Percentiles rank a stretch among this genome's conserved stretches.
Conservation (phyloP, 2,329 filamentous ascomycete genomes). For the Penicillium sp. region DNA sequence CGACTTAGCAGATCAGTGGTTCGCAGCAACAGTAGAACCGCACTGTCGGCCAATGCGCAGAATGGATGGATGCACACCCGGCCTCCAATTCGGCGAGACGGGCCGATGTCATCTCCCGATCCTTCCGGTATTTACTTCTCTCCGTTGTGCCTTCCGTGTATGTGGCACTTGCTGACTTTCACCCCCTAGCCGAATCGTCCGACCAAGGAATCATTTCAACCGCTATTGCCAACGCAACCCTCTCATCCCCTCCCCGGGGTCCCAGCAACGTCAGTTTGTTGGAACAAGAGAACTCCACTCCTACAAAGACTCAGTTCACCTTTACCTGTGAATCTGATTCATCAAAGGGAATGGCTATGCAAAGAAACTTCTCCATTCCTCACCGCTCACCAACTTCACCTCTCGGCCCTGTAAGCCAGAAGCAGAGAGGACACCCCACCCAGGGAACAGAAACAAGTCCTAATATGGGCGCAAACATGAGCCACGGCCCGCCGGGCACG, state of each 20-base stretch:
- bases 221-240: slow-evolving; percentile 82
- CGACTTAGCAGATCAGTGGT: slow-evolving; percentile 67
- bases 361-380: slow-evolving; percentile 52
- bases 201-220: slow-evolving; percentile 85
- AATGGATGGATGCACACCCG: slow-evolving; percentile 57
- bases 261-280: slow-evolving; percentile 80
- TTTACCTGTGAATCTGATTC: slow-evolving; percentile 94
- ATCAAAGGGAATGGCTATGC: slow-evolving; percentile 75
- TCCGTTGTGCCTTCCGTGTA: neutral
- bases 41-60: slow-evolving; percentile 62
- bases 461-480: slow-evolving; percentile 43
- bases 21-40: slow-evolving; percentile 60
- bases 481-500: slow-evolving; percentile 29
- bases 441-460: slow-evolving; percentile 61
- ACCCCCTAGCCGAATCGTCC: slow-evolving; percentile 37
- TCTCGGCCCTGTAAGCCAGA: slow-evolving; percentile 35
- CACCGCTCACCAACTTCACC: slow-evolving; percentile 37
- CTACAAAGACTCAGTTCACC: slow-evolving; percentile 86
- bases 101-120: slow-evolving; percentile 48
- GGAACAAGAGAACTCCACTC: slow-evolving; percentile 67
- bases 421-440: slow-evolving; percentile 48
- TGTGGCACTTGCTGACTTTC: slow-evolving; percentile 9
- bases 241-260: slow-evolving; percentile 60
- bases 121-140: slow-evolving; percentile 31
- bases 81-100: slow-evolving; percentile 50